Percentiles rank a stretch among this genome's conserved stretches.
phyloP scores from a whole-genome alignment of 1,284 basidiomycete species.

The Apiotrichum domesticum region DNA sequence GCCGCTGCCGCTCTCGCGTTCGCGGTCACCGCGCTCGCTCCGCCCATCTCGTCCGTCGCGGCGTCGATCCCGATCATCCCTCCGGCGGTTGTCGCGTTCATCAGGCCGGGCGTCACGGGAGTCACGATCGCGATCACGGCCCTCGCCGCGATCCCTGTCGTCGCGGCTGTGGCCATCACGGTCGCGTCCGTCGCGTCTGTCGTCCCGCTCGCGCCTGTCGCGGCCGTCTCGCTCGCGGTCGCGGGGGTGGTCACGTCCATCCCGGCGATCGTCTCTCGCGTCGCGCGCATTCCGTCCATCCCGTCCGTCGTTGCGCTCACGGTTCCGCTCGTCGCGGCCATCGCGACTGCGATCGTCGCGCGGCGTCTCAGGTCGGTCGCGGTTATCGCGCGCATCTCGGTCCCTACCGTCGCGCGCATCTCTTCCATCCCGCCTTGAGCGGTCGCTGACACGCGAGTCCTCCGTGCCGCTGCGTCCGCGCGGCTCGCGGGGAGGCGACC shows the following conservation, averaged over 20 bases:
- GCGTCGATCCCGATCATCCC: slow-evolving; percentile 3
- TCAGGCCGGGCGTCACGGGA: slow-evolving; percentile 1
- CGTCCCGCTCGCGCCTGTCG: neutral
- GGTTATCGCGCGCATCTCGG: slow-evolving; percentile 1
- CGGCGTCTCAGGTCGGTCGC: neutral
- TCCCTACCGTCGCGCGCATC: neutral
- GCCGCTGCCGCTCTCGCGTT: too few relatives aligned
- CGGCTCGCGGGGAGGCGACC: slow-evolving; percentile 8
- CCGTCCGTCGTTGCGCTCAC: neutral
- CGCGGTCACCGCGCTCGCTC: neutral
- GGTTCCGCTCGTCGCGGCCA: neutral
- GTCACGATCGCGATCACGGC: slow-evolving; percentile 1
- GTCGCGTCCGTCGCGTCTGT: neutral
- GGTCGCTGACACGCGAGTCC: slow-evolving; percentile 33
- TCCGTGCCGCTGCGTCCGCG: slow-evolving; percentile 30
- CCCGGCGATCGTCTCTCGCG: neutral
- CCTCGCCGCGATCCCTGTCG: neutral
- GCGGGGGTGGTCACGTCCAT: neutral
- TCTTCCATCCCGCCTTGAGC: slow-evolving; percentile 9
- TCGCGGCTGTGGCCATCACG: neutral
- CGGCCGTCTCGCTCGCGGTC: neutral
- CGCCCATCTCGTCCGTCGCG: neutral
- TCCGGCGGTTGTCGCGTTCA: slow-evolving; percentile 1
- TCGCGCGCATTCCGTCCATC: neutral
- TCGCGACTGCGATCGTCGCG: slow-evolving; percentile 1